Base-by-base conservation (phyloP, 169 alveolate species). In the Babesia caballi region DNA sequence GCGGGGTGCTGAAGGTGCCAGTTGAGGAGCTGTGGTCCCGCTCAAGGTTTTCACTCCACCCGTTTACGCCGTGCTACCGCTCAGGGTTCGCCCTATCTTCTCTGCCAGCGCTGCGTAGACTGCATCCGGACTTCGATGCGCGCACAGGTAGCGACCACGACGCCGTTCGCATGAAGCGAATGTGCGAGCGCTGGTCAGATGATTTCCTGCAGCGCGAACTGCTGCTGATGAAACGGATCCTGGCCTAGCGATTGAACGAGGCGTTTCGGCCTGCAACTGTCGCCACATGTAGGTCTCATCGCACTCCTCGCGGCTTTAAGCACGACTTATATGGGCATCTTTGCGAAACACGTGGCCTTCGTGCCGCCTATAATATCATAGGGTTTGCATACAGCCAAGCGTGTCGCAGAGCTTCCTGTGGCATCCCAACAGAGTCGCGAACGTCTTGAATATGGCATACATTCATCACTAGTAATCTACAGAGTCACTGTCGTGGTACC, bases 71-170 rank as follows among this genome's bases (percentile, higher is more conserved):
- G 3, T 41, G 50, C 4, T 38, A 63, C 27, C 59, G 78, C 3
- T 63, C 63, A 28, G 77, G 80, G 36, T 15, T 75, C 49, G 17
- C 85, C 35, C 46, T 75, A 12, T 75, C 85, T 3, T 63, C 78
- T 2, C 41, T 75, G 9, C 85, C 80, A 0, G 21, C 41, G 15
- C 65, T 75, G 35, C 44, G 66, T 28, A 49, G 30, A 41, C 54
- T 75, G n/a, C 66, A 75, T 40, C 80, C 80, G 42, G 71, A 75
- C 27, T 75, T 67, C 41, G 65, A 75, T 38, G 42, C 59, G 25
- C 5, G 32, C 19, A 75, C 81, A 5, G 85, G 63, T 23, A 28
- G 59, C 53, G 85, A 75, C 23, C 71, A 75, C 27, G 85, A 75
- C 32, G 42, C 69, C 0, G 40, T 52, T 5, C 41, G 49, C 19